phyloP scores from a whole-genome alignment of 2,329 filamentous ascomycete genomes.

The Talaromyces sp. region DNA sequence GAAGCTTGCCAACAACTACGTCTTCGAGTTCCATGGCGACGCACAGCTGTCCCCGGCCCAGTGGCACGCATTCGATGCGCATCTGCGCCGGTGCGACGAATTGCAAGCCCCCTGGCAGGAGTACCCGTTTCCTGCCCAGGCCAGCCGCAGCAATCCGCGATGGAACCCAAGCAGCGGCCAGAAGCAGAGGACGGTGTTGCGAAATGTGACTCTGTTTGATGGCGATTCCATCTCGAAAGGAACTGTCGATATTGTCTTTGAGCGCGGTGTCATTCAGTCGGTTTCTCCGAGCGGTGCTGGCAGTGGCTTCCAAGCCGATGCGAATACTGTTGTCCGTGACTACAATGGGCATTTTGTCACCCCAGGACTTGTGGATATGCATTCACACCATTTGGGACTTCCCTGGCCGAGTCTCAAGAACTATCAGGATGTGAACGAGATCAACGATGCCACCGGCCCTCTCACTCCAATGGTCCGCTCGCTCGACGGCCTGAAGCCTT shows the following conservation, averaged over 20 bases:
- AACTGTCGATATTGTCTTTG: conserved; percentile 34
- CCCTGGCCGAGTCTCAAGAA: conserved; percentile 52
- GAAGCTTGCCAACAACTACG: conserved; percentile 7
- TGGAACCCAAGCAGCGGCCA: conserved; percentile 38
- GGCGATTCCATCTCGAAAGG: conserved; percentile 30
- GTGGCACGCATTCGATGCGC: conserved; percentile 11
- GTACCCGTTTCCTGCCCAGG: conserved; percentile 15
- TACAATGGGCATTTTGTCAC: conserved; percentile 55
- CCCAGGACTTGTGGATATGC: conserved; percentile 66
- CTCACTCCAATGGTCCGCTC: conserved; percentile 63
- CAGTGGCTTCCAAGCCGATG: not conserved
- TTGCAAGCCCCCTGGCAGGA: conserved; percentile 16
- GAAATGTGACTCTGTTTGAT: conserved; percentile 42
- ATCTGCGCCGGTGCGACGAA: conserved; percentile 21
- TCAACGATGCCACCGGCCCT: conserved; percentile 47
- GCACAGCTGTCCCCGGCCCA: conserved; percentile 7
- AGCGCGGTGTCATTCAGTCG: conserved; percentile 41
- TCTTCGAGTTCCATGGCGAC: conserved; percentile 9
- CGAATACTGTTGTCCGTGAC: conserved; percentile 5
- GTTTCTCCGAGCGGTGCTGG: conserved; percentile 2
- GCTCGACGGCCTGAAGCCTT: conserved; percentile 59
- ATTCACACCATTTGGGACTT: conserved; percentile 60
- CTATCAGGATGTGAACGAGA: conserved; percentile 58
- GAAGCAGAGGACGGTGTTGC: conserved; percentile 30
- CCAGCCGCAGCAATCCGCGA: conserved; percentile 31